phyloP scores from a whole-genome alignment of 2,329 filamentous ascomycete genomes.

The Trichoderma cornu-damae region DNA sequence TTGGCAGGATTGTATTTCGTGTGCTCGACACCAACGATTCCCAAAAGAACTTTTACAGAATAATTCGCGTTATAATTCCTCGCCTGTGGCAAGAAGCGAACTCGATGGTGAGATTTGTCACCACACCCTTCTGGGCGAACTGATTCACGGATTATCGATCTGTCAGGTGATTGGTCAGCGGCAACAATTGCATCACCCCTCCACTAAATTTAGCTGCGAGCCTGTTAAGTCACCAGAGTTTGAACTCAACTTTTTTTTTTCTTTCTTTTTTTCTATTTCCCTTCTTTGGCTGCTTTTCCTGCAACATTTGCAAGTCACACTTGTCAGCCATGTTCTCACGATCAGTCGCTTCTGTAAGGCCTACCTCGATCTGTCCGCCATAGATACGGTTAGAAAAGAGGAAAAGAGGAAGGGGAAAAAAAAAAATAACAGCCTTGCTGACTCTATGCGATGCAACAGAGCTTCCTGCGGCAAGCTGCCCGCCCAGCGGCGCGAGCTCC shows the following conservation, averaged over 20 bases:
- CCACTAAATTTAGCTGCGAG: neutral
- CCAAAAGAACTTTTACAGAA: neutral
- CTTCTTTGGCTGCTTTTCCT: neutral
- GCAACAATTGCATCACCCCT: conserved; percentile 18
- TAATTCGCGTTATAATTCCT: neutral
- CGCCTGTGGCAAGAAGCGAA: neutral
- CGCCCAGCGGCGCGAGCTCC: conserved; percentile 32
- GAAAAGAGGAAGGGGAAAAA: too few species aligned
- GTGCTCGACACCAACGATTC: neutral
- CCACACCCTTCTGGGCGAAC: neutral
- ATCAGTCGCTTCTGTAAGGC: conserved; percentile 25
- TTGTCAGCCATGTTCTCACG: conserved; percentile 25
- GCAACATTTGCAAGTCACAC: neutral
- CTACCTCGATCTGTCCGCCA: neutral
- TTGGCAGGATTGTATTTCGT: neutral
- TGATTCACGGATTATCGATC: neutral
- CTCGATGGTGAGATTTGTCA: conserved; percentile 10
- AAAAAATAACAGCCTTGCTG: neutral
- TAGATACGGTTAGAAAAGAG: neutral
- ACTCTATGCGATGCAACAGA: conserved; percentile 25
- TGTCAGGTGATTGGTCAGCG: conserved; percentile 20
- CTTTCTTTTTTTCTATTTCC: neutral
- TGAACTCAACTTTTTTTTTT: neutral
- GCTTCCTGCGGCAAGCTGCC: conserved; percentile 35
- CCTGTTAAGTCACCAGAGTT: neutral